phyloP scores from a whole-genome alignment of 768 basidiomycete genomes.

The Nidularia pulvinata region DNA sequence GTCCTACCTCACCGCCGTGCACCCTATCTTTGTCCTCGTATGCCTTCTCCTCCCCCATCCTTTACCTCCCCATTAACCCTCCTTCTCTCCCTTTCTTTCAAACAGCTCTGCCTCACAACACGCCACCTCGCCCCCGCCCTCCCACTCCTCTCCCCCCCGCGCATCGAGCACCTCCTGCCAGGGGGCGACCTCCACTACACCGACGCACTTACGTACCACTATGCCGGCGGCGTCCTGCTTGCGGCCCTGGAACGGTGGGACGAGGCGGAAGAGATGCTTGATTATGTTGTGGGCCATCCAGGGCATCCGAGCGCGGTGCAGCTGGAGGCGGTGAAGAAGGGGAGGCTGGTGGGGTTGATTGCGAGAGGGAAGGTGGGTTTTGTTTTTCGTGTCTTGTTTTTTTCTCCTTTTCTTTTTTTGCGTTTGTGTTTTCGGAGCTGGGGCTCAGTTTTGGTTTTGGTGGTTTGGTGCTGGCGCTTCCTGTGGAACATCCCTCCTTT shows the following conservation, averaged over 20 bases:
- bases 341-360: conserved; percentile 78
- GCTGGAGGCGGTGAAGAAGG: conserved; percentile 86
- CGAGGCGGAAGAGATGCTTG: conserved; percentile 76
- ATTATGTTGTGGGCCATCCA: conserved; percentile 72
- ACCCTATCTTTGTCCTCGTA: conserved; percentile 67
- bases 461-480: no score
- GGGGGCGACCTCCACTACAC: conserved; percentile 72
- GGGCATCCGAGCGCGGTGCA: conserved; percentile 70
- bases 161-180: conserved; percentile 44
- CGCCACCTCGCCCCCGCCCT: conserved; percentile 55
- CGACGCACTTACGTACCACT: conserved; percentile 87
- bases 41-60: conserved; percentile 11
- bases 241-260: conserved; percentile 65
- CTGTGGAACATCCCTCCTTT: no score
- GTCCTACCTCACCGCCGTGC: conserved; percentile 15
- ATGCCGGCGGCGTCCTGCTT: conserved; percentile 73
- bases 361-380: conserved; percentile 64
- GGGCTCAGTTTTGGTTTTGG: no score
- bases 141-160: conserved; percentile 57
- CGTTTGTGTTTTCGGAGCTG: no score
- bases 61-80: background rate
- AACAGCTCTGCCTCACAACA: conserved; percentile 58
- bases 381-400: background rate
- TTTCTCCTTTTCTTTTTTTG: no score
- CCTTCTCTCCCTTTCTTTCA: background rate